Conservation (phyloP, 176 grass and related monocot genomes). For the Lolium perenne region DNA sequence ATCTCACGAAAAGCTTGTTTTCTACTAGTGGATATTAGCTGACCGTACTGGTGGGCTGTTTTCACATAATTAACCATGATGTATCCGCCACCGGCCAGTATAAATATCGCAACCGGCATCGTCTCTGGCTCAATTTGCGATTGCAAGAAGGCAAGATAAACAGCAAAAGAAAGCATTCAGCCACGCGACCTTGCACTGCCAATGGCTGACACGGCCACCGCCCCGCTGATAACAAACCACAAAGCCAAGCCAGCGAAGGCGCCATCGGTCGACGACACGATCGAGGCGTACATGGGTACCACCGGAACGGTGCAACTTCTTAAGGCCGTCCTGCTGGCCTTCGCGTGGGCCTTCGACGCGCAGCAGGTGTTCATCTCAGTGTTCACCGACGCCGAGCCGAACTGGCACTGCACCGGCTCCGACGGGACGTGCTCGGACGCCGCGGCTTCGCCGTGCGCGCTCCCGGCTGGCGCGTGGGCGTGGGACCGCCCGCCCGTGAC, state of each 20-base stretch:
- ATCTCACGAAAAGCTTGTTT: too few relatives aligned
- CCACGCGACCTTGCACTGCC: too few relatives aligned
- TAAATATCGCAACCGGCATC: constrained; percentile 34
- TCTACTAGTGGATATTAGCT: too few relatives aligned
- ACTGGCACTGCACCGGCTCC: constrained; percentile 66
- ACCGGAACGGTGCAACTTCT: constrained; percentile 56
- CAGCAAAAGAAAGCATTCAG: neutral
- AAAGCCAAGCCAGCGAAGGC: constrained; percentile 19
- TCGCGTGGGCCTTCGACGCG: constrained; percentile 85
- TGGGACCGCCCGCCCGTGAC: constrained; percentile 37
- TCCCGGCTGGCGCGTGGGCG: constrained; percentile 55
- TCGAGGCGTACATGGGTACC: constrained; percentile 73
- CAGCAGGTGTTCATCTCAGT: constrained; percentile 96
- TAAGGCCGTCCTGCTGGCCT: constrained; percentile 60
- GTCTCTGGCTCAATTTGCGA: neutral
- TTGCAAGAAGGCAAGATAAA: neutral
- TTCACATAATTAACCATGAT: too few relatives aligned
- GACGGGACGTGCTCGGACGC: constrained; percentile 47
- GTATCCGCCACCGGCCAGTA: neutral
- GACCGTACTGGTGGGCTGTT: too few relatives aligned
- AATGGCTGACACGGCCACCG: constrained; percentile 49
- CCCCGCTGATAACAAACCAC: constrained; percentile 53
- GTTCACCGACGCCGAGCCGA: constrained; percentile 82
- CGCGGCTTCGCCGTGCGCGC: constrained; percentile 55
- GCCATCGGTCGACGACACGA: neutral